These are phyloP conservation scores for Xerocomellus amylosporus DNA, from an alignment of 768 basidiomycete genomes.

Conservation along the genomic window DNA sequence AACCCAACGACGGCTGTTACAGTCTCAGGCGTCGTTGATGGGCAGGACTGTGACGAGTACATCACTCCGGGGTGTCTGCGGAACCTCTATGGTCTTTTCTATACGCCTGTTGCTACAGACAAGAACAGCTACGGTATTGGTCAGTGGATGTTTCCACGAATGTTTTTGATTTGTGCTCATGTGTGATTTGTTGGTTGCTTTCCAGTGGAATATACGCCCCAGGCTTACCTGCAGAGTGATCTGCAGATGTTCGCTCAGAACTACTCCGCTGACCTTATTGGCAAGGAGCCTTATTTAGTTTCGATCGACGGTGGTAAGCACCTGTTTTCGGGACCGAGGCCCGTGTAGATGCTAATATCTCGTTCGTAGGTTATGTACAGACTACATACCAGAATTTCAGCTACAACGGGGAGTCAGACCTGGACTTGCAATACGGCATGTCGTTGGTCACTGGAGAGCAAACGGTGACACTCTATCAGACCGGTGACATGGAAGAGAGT, in stretches of 20 bases:
- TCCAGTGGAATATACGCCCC: slow-evolving; percentile 36
- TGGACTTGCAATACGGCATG: slow-evolving; percentile 36
- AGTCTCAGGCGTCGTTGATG: slow-evolving; percentile 4
- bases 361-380: slow-evolving; percentile 25
- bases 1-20: slow-evolving; percentile 15
- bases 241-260: slow-evolving; percentile 33
- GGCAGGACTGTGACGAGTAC: slow-evolving; percentile 6
- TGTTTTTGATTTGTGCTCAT: neutral
- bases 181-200: neutral
- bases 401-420: slow-evolving; percentile 30
- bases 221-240: slow-evolving; percentile 30
- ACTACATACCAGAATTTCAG: slow-evolving; percentile 12
- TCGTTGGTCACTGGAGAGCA: slow-evolving; percentile 29
- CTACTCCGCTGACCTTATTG: slow-evolving; percentile 19
- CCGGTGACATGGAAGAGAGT: slow-evolving; percentile 30
- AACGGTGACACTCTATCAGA: slow-evolving; percentile 33
- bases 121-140: slow-evolving; percentile 36
- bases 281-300: slow-evolving; percentile 23
- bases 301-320: slow-evolving; percentile 37
- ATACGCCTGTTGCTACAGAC: slow-evolving; percentile 23
- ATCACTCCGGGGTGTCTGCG: slow-evolving; percentile 34
- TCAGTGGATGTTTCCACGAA: slow-evolving; percentile 2
- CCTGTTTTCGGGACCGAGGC: neutral
- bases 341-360: neutral
- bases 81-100: slow-evolving; percentile 24